phyloP scores from a whole-genome alignment of 495 filamentous ascomycete species.

The Neurospora sp. region DNA sequence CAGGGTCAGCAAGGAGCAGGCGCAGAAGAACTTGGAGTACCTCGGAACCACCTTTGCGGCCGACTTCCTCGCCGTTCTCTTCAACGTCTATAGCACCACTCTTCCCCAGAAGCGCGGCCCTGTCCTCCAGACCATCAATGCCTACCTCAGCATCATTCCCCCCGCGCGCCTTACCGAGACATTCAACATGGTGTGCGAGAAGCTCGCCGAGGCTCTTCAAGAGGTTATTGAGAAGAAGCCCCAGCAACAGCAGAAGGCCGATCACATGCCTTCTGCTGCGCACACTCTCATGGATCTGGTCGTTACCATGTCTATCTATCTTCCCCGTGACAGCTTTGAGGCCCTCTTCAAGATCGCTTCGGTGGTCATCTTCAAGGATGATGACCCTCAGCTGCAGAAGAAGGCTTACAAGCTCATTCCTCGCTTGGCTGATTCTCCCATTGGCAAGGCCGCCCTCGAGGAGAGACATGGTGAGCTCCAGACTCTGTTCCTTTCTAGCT shows the following conservation, averaged over 20 bases:
- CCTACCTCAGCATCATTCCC: constrained; percentile 79
- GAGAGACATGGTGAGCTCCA: constrained; percentile 70
- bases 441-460: constrained; percentile 57
- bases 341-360: constrained; percentile 75
- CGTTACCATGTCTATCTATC: constrained; percentile 87
- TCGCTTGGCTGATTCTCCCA: constrained; percentile 68
- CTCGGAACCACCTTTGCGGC: constrained; percentile 61
- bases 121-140: constrained; percentile 87
- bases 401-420: constrained; percentile 98
- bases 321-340: constrained; percentile 72
- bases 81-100: constrained; percentile 96
- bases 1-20: constrained; percentile 63
- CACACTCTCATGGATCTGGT: constrained; percentile 95
- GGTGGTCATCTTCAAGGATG: constrained; percentile 60
- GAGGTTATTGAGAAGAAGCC: constrained; percentile 47
- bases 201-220: constrained; percentile 69
- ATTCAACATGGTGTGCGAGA: constrained; percentile 70
- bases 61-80: constrained; percentile 86
- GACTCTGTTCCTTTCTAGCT: constrained; percentile 60
- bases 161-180: constrained; percentile 70
- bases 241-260: constrained; percentile 45
- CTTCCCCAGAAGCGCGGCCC: constrained; percentile 83
- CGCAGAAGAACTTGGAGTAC: constrained; percentile 67
- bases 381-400: constrained; percentile 94
- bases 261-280: constrained; percentile 79